Percentiles rank a stretch among this genome's conserved stretches.
These are phyloP conservation scores for Nothopassalora personata DNA, from an alignment of 2,329 filamentous ascomycete species.

Conservation along the genomic window DNA sequence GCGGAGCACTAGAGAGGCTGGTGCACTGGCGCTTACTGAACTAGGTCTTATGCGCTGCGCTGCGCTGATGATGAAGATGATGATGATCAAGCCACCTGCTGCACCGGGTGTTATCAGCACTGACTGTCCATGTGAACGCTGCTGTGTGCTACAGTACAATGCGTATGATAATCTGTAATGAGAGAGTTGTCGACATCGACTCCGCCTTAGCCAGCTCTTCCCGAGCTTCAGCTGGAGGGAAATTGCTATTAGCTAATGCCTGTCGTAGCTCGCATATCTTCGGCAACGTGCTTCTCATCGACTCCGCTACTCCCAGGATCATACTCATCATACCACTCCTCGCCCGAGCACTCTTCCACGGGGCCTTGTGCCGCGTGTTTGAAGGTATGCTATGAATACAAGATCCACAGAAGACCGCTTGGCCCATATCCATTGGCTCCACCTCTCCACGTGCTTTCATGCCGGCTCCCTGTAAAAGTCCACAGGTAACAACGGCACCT, in stretches of 20 bases:
- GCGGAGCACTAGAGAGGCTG: background rate
- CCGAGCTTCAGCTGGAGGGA: background rate
- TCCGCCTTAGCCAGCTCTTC: background rate
- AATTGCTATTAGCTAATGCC: background rate
- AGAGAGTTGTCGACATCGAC: background rate
- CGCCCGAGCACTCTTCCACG: too few relatives aligned
- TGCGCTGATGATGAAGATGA: background rate
- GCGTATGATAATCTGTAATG: background rate
- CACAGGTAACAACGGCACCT: background rate
- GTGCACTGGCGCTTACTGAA: background rate
- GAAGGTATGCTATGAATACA: background rate
- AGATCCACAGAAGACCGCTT: background rate
- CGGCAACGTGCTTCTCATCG: background rate
- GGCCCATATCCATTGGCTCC: background rate
- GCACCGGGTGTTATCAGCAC: background rate
- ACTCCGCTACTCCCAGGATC: too few relatives aligned
- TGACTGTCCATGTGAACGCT: background rate
- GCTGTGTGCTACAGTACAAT: background rate
- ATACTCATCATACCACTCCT: too few relatives aligned
- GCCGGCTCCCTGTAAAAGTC: background rate
- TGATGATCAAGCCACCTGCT: background rate
- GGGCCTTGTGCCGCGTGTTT: background rate
- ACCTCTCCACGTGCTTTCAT: background rate
- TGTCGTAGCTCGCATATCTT: background rate
- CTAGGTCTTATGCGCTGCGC: background rate